Percentiles rank a stretch among this genome's conserved stretches.
These are phyloP conservation scores for Niveomyces coronatus DNA, from an alignment of 2,329 filamentous ascomycete genomes.

Conservation along the genomic window DNA sequence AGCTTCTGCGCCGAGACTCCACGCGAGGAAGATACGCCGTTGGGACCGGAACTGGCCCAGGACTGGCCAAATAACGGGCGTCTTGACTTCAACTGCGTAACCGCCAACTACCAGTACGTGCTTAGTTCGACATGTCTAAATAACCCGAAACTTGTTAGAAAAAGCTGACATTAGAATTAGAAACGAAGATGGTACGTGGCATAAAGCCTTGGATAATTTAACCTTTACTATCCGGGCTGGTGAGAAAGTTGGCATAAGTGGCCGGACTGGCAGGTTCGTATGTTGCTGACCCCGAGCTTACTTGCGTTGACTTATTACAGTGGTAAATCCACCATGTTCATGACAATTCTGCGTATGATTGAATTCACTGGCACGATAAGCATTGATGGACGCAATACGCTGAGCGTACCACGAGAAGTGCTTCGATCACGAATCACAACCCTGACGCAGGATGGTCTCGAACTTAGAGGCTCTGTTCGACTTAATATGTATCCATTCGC, in stretches of 20 bases:
- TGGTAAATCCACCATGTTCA: slow-evolving; percentile 1
- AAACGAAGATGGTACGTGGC: not conserved
- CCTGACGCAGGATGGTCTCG: slow-evolving; percentile 35
- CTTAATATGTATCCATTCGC: slow-evolving; percentile 24
- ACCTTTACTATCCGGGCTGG: not conserved
- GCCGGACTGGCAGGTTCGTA: slow-evolving; percentile 4
- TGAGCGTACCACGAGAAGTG: slow-evolving; percentile 25
- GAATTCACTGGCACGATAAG: slow-evolving; percentile 19
- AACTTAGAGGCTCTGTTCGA: slow-evolving; percentile 31
- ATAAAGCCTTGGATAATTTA: not conserved
- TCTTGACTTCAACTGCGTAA: not conserved
- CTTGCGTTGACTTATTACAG: not conserved
- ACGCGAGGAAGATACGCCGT: not conserved
- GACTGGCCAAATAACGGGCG: not conserved
- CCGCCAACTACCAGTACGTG: slow-evolving; percentile 1
- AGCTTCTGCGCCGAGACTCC: not conserved
- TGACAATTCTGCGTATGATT: not conserved
- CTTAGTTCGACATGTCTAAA: too few relatives aligned
- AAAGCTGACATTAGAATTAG: not conserved
- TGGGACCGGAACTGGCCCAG: not conserved
- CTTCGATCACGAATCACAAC: slow-evolving; percentile 31
- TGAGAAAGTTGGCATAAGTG: slow-evolving; percentile 2
- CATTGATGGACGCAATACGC: slow-evolving; percentile 32
- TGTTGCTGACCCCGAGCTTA: not conserved
- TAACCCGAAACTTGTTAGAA: too few relatives aligned